Percentiles rank a stretch among this genome's conserved stretches.
These are phyloP conservation scores for Xylaria arbuscula DNA, from an alignment of 2,329 filamentous ascomycete genomes.

Conservation along the genomic window DNA sequence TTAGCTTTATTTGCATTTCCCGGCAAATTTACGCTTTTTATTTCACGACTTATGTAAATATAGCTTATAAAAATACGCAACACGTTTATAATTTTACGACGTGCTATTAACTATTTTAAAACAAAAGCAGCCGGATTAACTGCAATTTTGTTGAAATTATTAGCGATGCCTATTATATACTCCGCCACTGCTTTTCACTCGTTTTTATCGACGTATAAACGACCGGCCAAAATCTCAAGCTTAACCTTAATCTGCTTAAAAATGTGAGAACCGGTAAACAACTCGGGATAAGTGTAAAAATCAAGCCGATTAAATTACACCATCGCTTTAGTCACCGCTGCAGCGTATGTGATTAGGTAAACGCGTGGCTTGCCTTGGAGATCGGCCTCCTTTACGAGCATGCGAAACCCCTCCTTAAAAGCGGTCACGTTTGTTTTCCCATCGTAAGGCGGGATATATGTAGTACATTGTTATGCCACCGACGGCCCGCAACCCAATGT, in stretches of 20 bases:
- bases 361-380: conserved; percentile 44
- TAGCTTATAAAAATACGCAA: conserved; percentile 69
- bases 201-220: conserved; percentile 66
- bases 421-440: conserved; percentile 55
- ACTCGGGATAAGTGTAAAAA: conserved; percentile 64
- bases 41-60: conserved; percentile 59
- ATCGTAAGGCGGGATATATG: conserved; percentile 48
- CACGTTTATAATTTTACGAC: conserved; percentile 67
- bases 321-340: conserved; percentile 71
- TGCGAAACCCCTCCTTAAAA: conserved; percentile 59
- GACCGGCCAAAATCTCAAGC: conserved; percentile 69
- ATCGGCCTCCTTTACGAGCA: conserved; percentile 57
- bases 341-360: conserved; percentile 67
- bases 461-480: conserved; percentile 50
- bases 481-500: conserved; percentile 44
- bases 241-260: conserved; percentile 68
- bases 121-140: conserved; percentile 58
- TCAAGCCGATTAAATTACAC: conserved; percentile 64
- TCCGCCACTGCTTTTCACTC: conserved; percentile 53
- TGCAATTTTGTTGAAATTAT: conserved; percentile 37
- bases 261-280: conserved; percentile 53
- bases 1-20: background rate
- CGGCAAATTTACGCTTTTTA: background rate
- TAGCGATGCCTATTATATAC: conserved; percentile 22
- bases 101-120: conserved; percentile 66